A percentile compares a stretch with the other conserved stretches of the same genome.
phyloP scores from a whole-genome alignment of 139 green algal genomes.

The Micractinium conductrix region DNA sequence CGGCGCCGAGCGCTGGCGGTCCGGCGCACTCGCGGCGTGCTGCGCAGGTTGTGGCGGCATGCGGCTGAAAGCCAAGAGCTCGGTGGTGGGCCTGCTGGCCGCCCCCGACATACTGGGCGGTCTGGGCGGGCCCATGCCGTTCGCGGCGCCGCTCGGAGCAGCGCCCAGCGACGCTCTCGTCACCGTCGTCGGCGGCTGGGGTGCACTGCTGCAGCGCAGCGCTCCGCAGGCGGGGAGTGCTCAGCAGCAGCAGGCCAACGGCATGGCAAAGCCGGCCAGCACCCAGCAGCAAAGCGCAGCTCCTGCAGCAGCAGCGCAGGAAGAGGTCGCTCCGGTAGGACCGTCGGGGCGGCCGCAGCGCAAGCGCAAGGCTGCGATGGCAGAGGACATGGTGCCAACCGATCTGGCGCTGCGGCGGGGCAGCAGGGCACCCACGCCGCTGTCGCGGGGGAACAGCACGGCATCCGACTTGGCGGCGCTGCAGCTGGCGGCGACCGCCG shows the following conservation, averaged over 20 bases:
- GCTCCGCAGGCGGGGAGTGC: too few species aligned
- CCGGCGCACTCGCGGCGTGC: too few species aligned
- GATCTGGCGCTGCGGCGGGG: neutral
- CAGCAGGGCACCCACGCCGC: neutral
- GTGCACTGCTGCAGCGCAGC: too few species aligned
- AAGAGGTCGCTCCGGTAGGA: too few species aligned
- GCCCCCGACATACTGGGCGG: neutral
- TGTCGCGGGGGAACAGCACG: neutral
- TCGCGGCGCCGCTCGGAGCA: too few species aligned
- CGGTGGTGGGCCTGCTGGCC: slow-evolving; percentile 1
- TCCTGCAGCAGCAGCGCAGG: too few species aligned
- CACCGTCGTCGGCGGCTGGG: too few species aligned
- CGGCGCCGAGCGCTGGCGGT: too few species aligned
- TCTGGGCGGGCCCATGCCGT: too few species aligned
- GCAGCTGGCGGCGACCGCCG: neutral
- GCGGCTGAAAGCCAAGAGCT: slow-evolving; percentile 8
- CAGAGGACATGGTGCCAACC: slow-evolving; percentile 19
- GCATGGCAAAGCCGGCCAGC: neutral
- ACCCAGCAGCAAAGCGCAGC: neutral
- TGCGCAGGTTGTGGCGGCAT: too few species aligned
- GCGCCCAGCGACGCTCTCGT: too few species aligned
- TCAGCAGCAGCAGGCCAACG: neutral
- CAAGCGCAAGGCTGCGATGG: slow-evolving; percentile 19
- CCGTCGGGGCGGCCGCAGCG: neutral
- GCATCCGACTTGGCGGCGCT: neutral